Percentiles rank a stretch among this genome's conserved stretches.
Evolutionary conservation across 1,284 basidiomycete species (phyloP).

Genomic region (Cryptococcus sp.): DNA sequence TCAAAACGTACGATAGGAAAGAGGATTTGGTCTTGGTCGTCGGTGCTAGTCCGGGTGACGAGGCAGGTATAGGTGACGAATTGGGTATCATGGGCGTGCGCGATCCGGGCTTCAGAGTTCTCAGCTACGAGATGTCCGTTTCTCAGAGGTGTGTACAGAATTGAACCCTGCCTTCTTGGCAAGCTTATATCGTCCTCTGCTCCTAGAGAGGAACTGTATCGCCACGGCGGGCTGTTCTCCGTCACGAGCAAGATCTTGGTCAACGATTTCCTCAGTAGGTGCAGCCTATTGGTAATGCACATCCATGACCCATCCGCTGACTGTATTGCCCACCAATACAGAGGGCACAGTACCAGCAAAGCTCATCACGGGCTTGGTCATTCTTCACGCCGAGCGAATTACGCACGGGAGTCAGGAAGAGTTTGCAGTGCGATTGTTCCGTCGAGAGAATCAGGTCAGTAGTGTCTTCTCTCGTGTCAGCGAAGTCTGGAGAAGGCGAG

Average conservation of each 20-base stretch:
- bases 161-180: too few species aligned
- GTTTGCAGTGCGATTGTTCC: constrained; percentile 84
- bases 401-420: constrained; percentile 81
- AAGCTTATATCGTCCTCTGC: background rate
- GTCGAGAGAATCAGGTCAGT: constrained; percentile 71
- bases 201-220: constrained; percentile 77
- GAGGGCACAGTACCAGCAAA: constrained; percentile 75
- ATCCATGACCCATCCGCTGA: too few species aligned
- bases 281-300: too few species aligned
- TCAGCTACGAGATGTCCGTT: constrained; percentile 80
- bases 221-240: constrained; percentile 82
- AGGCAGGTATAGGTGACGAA: constrained; percentile 87
- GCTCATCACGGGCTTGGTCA: constrained; percentile 85
- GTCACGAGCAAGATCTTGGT: constrained; percentile 93
- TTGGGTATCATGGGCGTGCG: constrained; percentile 87
- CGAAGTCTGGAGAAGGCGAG: too few species aligned
- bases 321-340: too few species aligned
- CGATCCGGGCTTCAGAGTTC: constrained; percentile 77
- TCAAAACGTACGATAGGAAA: constrained; percentile 90
- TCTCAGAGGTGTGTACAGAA: constrained; percentile 69
- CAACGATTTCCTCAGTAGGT: constrained; percentile 81
- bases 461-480: background rate
- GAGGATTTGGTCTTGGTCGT: constrained; percentile 81
- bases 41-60: constrained; percentile 75
- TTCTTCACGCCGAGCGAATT: constrained; percentile 91